These are phyloP conservation scores for Phalaenopsis aphrodite DNA, from an alignment of 106 monocot genomes.

Conservation along the genomic window DNA sequence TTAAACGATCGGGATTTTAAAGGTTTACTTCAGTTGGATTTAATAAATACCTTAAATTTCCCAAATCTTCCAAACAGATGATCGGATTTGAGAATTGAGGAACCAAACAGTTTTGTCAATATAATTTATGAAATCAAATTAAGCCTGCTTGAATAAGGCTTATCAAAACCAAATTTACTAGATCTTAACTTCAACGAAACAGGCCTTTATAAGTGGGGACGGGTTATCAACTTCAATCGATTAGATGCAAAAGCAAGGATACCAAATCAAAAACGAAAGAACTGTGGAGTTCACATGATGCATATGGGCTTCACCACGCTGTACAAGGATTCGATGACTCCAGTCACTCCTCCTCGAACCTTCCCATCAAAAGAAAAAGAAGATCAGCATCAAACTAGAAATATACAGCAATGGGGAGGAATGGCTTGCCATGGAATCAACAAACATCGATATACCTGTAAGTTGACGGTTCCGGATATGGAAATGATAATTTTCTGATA, in stretches of 20 bases:
- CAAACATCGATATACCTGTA: conserved; percentile 17
- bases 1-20: too few species aligned
- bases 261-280: neutral
- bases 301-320: conserved; percentile 34
- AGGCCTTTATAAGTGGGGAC: too few species aligned
- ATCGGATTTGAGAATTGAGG: too few species aligned
- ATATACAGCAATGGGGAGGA: neutral
- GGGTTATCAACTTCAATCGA: neutral
- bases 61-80: too few species aligned
- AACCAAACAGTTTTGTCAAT: too few species aligned
- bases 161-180: too few species aligned
- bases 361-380: neutral
- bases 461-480: conserved; percentile 28
- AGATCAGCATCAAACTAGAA: neutral
- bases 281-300: conserved; percentile 22
- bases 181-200: too few species aligned
- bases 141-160: too few species aligned
- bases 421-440: neutral
- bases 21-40: too few species aligned
- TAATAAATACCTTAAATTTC: too few species aligned
- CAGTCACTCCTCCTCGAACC: conserved; percentile 32
- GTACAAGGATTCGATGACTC: conserved; percentile 39
- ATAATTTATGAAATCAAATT: too few species aligned
- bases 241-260: neutral
- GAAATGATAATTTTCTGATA: conserved; percentile 33